A percentile compares a stretch with the other conserved stretches of the same genome.
These are phyloP conservation scores for Diaporthe vaccinii DNA, from an alignment of 2,329 filamentous ascomycete species.

Conservation along the genomic window DNA sequence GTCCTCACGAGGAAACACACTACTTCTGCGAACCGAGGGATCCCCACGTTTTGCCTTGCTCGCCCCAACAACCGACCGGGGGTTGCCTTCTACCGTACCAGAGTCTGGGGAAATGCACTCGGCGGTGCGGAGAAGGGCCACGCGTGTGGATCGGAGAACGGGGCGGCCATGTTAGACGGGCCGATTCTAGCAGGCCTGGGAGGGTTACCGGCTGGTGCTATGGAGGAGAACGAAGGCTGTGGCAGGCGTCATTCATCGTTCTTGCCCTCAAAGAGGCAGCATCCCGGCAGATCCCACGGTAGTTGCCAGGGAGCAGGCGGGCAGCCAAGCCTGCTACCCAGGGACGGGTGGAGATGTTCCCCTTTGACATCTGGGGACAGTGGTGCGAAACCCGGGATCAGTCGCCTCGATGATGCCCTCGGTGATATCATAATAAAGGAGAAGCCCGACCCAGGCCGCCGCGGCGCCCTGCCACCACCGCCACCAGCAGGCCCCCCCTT, in stretches of 20 bases:
- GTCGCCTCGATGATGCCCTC: not conserved
- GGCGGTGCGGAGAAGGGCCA: conserved; percentile 13
- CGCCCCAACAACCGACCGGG: not conserved
- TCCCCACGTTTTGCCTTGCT: not conserved
- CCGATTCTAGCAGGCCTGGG: conserved; percentile 5
- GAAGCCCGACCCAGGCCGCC: not conserved
- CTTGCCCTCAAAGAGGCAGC: not conserved
- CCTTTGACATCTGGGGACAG: conserved; percentile 1
- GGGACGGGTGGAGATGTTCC: not conserved
- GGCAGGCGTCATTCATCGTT: conserved; percentile 7
- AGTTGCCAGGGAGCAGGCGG: not conserved
- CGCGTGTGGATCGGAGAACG: conserved; percentile 18
- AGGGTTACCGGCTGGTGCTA: not conserved
- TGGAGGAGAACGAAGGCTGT: not conserved
- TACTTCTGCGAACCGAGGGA: not conserved
- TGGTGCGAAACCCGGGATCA: not conserved
- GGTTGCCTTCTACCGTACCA: conserved; percentile 11
- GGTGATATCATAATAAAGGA: not conserved
- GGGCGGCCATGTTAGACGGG: conserved; percentile 18
- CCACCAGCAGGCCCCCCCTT: not conserved
- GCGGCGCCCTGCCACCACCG: not conserved
- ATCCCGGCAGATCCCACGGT: conserved; percentile 21
- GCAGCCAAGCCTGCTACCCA: not conserved
- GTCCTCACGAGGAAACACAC: not conserved
- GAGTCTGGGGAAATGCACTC: conserved; percentile 28